Percentiles rank a stretch among this genome's conserved stretches.
Conservation (phyloP, 352 stramenopile species). For the Pythium brachiatum region DNA sequence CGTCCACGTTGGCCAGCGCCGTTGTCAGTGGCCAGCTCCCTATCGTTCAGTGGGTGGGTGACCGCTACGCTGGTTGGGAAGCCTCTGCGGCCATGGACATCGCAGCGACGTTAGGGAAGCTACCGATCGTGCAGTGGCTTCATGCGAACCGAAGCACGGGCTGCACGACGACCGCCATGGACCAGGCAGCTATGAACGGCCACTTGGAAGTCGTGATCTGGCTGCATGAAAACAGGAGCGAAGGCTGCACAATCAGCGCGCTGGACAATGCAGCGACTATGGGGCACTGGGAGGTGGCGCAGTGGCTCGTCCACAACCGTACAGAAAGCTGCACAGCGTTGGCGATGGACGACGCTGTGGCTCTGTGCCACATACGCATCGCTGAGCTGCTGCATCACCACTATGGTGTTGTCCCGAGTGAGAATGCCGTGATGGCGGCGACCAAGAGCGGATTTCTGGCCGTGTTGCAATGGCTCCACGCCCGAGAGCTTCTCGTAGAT, state of each 20-base stretch:
- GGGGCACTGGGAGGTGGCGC: constrained; percentile 18
- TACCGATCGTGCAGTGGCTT: constrained; percentile 18
- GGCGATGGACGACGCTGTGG: not conserved
- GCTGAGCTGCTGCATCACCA: not conserved
- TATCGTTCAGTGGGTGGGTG: constrained; percentile 68
- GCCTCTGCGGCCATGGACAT: constrained; percentile 6
- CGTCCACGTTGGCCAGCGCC: constrained; percentile 62
- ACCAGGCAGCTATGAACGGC: constrained; percentile 2
- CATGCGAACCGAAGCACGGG: constrained; percentile 12
- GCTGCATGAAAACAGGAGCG: constrained; percentile 20
- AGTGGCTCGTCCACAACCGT: constrained; percentile 14
- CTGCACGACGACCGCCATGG: constrained; percentile 17
- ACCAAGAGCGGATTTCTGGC: constrained; percentile 5
- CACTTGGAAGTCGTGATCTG: constrained; percentile 22
- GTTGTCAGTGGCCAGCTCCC: constrained; percentile 53
- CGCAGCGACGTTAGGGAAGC: constrained; percentile 4
- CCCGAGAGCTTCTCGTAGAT: not conserved
- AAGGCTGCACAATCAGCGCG: constrained; percentile 20
- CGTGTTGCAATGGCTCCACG: constrained; percentile 16
- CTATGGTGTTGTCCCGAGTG: not conserved
- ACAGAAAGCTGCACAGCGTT: not conserved
- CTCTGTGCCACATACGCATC: not conserved
- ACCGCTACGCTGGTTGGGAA: constrained; percentile 26
- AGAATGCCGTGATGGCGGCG: not conserved
- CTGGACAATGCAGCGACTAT: constrained; percentile 10